Evolutionary conservation across 2,329 filamentous ascomycete genomes (phyloP), one percentile per base, ranked within the genome.

Genomic region (Sporothrix sp.): DNA sequence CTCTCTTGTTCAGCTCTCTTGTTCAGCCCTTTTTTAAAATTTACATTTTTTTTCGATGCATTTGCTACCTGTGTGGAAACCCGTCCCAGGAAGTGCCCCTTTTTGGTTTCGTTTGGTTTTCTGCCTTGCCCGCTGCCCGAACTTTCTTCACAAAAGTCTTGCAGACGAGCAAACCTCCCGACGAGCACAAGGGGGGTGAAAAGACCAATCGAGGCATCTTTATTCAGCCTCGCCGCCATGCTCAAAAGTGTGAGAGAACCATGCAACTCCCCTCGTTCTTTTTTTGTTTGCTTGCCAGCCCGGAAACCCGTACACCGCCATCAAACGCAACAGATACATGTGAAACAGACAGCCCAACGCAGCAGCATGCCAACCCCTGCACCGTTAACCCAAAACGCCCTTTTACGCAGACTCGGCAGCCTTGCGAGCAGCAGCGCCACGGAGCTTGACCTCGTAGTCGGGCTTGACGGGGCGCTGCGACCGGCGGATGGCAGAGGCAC

Each of bases 401-500:
- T 52, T 52, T 59, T 67, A 68, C 59, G 71, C 69, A 63, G 71
- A 68, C 60, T 70, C 71, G 49, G 74, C 76, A 59, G 82, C 84
- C 76, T 85, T 84, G 74, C 78, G 78, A 64, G 86, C 87, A 78
- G 89, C 87, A 60, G 76, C 76, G 62, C 90, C 89, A 65, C 88
- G 80, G 62, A 76, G 75, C 82, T 95, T 94, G 65, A 70, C 67
- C 72, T 82, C 81, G 62, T 80, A 80, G 58, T 74, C 71, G 56
- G 84, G 77, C 83, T 94, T 94, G 72, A 84, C 81, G 61, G 83
- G 73, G 68, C 77, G 78, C 80, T 94, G 85, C 62, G 85, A 82
- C 65, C 77, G 76, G 70, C 84, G 85, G 75, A 95, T 79, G 64
- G 89, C 88, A 64, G 84, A 89, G 66, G 85, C 88, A 66, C 93